Conservation (phyloP, 371 early-diverging fungal species). For the Mucor circinelloides region DNA sequence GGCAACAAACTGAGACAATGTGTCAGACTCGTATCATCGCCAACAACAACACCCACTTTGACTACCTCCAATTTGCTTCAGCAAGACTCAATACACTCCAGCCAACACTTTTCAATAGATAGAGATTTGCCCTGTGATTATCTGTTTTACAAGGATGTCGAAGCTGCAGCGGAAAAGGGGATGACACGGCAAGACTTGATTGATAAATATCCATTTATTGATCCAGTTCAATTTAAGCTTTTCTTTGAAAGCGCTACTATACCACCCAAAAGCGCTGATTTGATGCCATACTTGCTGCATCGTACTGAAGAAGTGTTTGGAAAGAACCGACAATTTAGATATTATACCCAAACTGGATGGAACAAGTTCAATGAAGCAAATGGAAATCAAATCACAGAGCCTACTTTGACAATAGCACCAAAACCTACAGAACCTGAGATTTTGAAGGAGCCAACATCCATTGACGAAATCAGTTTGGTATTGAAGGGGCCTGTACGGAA, state of each 20-base stretch:
- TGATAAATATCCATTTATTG: slow-evolving; percentile 12
- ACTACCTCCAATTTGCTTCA: neutral
- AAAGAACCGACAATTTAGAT: slow-evolving; percentile 9
- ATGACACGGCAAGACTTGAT: slow-evolving; percentile 14
- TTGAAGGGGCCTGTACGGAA: neutral
- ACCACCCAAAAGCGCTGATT: neutral
- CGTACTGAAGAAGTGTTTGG: slow-evolving; percentile 7
- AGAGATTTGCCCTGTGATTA: slow-evolving; percentile 21
- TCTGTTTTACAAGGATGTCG: slow-evolving; percentile 15
- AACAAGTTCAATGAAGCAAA: neutral
- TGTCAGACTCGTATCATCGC: neutral
- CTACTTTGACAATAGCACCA: neutral
- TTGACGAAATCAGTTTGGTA: neutral
- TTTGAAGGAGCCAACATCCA: slow-evolving; percentile 1
- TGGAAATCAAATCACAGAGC: neutral
- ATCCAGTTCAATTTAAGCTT: neutral
- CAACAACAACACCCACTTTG: neutral
- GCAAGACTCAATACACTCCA: neutral
- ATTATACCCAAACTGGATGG: slow-evolving; percentile 11
- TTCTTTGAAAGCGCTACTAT: slow-evolving; percentile 3
- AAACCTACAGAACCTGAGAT: neutral
- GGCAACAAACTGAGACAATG: slow-evolving; percentile 1
- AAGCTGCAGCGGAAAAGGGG: slow-evolving; percentile 12
- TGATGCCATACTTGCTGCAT: neutral
- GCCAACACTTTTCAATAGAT: neutral